Evolutionary conservation across 163 green algal genomes (phyloP), one percentile per base, ranked within the genome.

Genomic region (Trebouxia gelatinosa): DNA sequence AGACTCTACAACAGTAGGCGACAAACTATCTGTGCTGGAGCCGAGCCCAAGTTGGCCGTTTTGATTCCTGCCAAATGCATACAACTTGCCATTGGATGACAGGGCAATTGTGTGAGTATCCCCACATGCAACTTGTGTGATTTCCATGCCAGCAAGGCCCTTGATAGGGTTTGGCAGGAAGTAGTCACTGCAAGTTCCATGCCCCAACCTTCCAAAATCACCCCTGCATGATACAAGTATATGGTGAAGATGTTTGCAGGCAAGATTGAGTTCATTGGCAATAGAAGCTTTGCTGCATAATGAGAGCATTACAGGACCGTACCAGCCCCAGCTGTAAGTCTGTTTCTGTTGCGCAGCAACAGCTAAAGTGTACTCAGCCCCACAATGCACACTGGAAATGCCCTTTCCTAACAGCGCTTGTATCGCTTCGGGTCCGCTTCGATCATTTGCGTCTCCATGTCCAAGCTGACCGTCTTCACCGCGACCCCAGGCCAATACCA

Each of bases 151-250:
- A 0, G 59, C 61, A 35, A 98, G 87, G 29, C 85, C 87, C 2
- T 82, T 54, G 26, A 98, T 92, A 5, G 87, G 85, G 48, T 85
- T 81, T 5, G 93, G 93, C 4, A 96, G 65, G 82, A 97, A 97
- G 11, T 92, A 74, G 67, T 98, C 94, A 17, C 58, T 84, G 38
- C 84, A 89, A 61, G 92, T 83, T 0, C 91, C 92, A 54, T 97
- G 91, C 6, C 93, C 92, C 58, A 97, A 82, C 0, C 93, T 83
- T 3, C 93, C 93, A 88, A 97, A 97, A 78, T 97, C 93, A 46
- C 91, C 92, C 92, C 92, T 95, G 86, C 54, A 72, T 34, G 3
- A 40, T 46, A 54, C 6, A 28, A 70, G 46, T 58, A 17, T 17
- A 13, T 17, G 46, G 13, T n/a, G 13, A 13, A 7, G 48, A 59